These are phyloP conservation scores for Fusarium illudens DNA, from an alignment of 2,329 filamentous ascomycete genomes.

Conservation along the genomic window DNA sequence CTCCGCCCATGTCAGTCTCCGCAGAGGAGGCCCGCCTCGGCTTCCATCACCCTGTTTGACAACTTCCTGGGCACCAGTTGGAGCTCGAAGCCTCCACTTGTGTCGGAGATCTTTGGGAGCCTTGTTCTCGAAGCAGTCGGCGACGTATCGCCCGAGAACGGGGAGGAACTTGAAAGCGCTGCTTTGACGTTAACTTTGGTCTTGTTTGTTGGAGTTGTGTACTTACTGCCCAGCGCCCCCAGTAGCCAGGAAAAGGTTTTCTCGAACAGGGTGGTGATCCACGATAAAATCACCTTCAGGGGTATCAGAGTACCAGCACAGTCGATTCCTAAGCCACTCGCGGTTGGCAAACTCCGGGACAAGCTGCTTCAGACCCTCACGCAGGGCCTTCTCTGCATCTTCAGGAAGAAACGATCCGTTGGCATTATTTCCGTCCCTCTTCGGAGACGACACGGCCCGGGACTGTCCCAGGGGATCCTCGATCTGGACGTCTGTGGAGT, in stretches of 20 bases:
- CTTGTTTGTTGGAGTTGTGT: fast-evolving
- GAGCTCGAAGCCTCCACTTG: slow-evolving; percentile 43
- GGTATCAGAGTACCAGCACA: slow-evolving; percentile 74
- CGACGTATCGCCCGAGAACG: slow-evolving; percentile 34
- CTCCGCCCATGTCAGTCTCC: slow-evolving; percentile 37
- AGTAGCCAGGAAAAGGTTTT: slow-evolving; percentile 58
- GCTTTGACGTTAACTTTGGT: background rate
- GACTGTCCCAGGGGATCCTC: slow-evolving; percentile 19
- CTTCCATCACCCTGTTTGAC: slow-evolving; percentile 43
- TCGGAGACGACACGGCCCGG: slow-evolving; percentile 45
- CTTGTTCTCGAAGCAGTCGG: slow-evolving; percentile 47
- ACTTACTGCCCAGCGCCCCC: slow-evolving; percentile 46
- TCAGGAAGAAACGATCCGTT: slow-evolving; percentile 54
- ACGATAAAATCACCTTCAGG: slow-evolving; percentile 70
- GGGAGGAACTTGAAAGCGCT: slow-evolving; percentile 38
- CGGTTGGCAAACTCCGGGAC: slow-evolving; percentile 63
- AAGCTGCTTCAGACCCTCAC: slow-evolving; percentile 60
- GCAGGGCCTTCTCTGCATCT: slow-evolving; percentile 63
- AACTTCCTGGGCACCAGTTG: slow-evolving; percentile 1
- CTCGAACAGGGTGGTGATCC: slow-evolving; percentile 60
- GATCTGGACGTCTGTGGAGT: slow-evolving; percentile 46
- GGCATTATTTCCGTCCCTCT: slow-evolving; percentile 48
- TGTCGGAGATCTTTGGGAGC: slow-evolving; percentile 38
- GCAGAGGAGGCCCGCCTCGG: slow-evolving; percentile 41
- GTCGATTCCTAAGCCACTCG: slow-evolving; percentile 58